Percentiles rank a stretch among this genome's conserved stretches.
phyloP scores from a whole-genome alignment of 441 rosid genomes.

The Jatropha multifida region DNA sequence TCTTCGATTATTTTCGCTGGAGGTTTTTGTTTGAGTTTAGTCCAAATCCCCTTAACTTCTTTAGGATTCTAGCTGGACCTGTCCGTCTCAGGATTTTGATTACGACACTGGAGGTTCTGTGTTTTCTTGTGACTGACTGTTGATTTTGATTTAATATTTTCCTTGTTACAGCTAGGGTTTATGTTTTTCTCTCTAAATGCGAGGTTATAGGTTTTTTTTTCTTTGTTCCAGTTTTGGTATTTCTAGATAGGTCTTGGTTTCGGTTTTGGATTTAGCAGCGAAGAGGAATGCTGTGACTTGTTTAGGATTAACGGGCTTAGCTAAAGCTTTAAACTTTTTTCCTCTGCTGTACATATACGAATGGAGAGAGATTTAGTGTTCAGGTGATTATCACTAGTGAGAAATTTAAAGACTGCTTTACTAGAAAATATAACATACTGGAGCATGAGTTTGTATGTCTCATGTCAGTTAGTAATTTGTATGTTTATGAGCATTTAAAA shows the following conservation, averaged over 20 bases:
- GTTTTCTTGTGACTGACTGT: neutral
- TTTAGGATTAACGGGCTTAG: neutral
- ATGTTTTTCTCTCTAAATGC: neutral
- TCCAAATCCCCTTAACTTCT: neutral
- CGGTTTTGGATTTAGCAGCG: neutral
- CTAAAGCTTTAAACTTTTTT: neutral
- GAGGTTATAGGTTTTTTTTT: neutral
- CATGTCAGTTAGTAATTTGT: neutral
- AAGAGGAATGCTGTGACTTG: neutral
- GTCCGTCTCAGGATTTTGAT: neutral
- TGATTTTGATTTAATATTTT: slow-evolving; percentile 5
- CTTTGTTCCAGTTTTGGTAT: neutral
- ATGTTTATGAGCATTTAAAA: neutral
- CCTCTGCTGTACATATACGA: neutral
- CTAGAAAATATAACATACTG: neutral
- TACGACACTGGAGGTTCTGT: neutral
- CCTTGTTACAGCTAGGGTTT: neutral
- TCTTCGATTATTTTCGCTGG: neutral
- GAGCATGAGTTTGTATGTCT: neutral
- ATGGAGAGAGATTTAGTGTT: neutral
- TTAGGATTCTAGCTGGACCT: neutral
- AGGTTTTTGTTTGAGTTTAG: neutral
- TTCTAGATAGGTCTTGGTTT: neutral
- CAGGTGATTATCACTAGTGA: neutral
- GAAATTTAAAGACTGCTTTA: neutral